Evolutionary conservation across 495 filamentous ascomycete genomes (phyloP).

Genomic region (Tuber magnatum): DNA sequence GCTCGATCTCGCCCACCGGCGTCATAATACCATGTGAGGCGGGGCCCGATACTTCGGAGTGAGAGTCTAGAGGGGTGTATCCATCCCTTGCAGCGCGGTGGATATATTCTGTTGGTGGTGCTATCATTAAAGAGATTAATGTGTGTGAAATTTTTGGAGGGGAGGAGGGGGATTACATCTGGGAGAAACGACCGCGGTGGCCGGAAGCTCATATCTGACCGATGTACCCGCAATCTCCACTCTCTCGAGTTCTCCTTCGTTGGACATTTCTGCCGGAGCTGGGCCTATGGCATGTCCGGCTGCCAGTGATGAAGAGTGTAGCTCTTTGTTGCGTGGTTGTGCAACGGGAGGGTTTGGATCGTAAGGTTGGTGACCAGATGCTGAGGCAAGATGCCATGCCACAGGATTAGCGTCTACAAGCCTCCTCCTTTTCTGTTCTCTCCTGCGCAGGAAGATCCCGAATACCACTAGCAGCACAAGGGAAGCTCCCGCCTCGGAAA

Average conservation of each 20-base stretch:
- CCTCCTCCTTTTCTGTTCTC: not conserved
- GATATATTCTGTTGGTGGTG: too few species aligned
- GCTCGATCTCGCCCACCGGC: too few species aligned
- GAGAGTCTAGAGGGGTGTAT: too few species aligned
- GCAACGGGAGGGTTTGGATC: not conserved
- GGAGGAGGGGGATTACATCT: not conserved
- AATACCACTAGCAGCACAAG: not conserved
- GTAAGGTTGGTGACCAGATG: too few species aligned
- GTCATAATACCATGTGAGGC: too few species aligned
- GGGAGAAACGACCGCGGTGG: not conserved
- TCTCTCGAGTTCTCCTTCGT: not conserved
- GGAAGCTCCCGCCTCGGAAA: not conserved
- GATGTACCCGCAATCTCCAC: constrained; percentile 7
- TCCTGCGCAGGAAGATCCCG: not conserved
- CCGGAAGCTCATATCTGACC: constrained; percentile 6
- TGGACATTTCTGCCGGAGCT: not conserved
- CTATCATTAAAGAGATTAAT: too few species aligned
- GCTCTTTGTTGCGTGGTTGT: not conserved
- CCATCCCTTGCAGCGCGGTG: too few species aligned
- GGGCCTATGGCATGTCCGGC: not conserved
- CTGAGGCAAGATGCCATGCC: not conserved
- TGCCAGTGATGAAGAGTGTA: not conserved
- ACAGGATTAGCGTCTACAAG: not conserved
- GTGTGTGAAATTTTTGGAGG: too few species aligned
- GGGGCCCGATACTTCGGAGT: too few species aligned